These are phyloP conservation scores for Eutypella sp. DNA, from an alignment of 2,329 filamentous ascomycete genomes.

Conservation along the genomic window DNA sequence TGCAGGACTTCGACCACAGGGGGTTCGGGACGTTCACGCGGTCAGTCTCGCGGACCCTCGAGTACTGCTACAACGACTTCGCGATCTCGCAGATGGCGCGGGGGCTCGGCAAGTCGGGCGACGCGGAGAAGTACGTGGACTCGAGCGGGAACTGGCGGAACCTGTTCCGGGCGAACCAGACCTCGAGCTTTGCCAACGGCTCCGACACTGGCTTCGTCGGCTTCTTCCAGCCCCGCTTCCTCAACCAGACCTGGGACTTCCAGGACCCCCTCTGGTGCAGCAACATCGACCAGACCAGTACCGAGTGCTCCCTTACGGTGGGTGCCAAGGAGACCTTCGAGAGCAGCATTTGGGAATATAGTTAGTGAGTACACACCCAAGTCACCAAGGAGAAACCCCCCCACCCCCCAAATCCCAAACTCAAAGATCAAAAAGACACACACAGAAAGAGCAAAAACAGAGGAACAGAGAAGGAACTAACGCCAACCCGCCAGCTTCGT, in stretches of 20 bases:
- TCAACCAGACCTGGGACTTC: slow-evolving; percentile 63
- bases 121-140: slow-evolving; percentile 54
- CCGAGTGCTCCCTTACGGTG: slow-evolving; percentile 55
- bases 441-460: no score
- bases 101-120: slow-evolving; percentile 47
- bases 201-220: slow-evolving; percentile 61
- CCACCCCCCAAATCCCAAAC: no score
- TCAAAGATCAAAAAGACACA: no score
- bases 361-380: slow-evolving; percentile 45
- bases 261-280: slow-evolving; percentile 65
- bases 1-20: slow-evolving; percentile 59
- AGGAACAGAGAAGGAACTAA: no score
- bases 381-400: not conserved
- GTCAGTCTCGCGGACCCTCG: slow-evolving; percentile 66
- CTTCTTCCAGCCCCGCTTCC: slow-evolving; percentile 64
- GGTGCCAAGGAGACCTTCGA: slow-evolving; percentile 67
- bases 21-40: slow-evolving; percentile 67
- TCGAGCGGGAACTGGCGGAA: slow-evolving; percentile 64
- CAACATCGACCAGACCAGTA: slow-evolving; percentile 46
- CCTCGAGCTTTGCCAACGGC: slow-evolving; percentile 46
- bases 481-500: slow-evolving; percentile 45
- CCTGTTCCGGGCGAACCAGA: slow-evolving; percentile 56
- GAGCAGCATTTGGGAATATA: slow-evolving; percentile 67
- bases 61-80: slow-evolving; percentile 76
- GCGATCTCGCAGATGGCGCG: slow-evolving; percentile 60